phyloP scores from a whole-genome alignment of 192 early-diverging fungal species.

The Coemansia guatemalensis region DNA sequence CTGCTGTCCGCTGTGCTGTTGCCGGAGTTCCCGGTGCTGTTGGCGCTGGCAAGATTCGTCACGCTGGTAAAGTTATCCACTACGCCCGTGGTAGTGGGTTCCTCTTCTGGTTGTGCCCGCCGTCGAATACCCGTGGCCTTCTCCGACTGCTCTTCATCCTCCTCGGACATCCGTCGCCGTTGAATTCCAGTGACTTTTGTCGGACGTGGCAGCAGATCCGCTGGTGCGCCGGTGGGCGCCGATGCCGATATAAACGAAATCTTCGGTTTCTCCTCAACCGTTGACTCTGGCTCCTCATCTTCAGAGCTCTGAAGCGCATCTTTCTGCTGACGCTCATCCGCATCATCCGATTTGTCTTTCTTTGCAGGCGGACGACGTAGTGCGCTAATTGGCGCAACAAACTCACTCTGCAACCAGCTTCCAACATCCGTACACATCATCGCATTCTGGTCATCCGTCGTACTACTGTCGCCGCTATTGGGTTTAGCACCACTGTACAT shows the following conservation, averaged over 20 bases:
- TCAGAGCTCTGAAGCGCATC: not conserved
- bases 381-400: conserved; percentile 34
- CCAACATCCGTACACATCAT: conserved; percentile 39
- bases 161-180: not conserved
- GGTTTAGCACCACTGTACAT: conserved; percentile 17
- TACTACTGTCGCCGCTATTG: not conserved
- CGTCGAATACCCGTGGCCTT: not conserved
- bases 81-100: not conserved
- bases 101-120: not conserved
- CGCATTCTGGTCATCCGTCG: conserved; percentile 7
- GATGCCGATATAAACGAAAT: conserved; percentile 42
- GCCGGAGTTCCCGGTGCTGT: not conserved
- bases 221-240: conserved; percentile 13
- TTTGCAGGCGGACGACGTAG: conserved; percentile 21
- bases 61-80: conserved; percentile 1
- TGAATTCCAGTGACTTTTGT: conserved; percentile 34
- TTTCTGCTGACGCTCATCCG: not conserved
- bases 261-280: conserved; percentile 12
- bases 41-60: not conserved
- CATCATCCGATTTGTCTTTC: not conserved
- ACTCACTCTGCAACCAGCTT: conserved; percentile 45
- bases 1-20: not conserved
- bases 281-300: not conserved
- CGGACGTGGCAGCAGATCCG: conserved; percentile 15
- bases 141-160: not conserved